phyloP scores from a whole-genome alignment of 306 rosid species.

The Medicago truncatula region MtrunA17r5.0-ANR NC_053046.1:36563001-36563500 shows the following conservation, averaged over 20 bases:
- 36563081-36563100: slow-evolving; percentile 34
- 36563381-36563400: not conserved
- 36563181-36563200: slow-evolving; percentile 33
- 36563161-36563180: slow-evolving; percentile 31
- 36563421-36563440: slow-evolving; percentile 39
- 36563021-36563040: not conserved
- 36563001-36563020: not conserved
- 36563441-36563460: not conserved
- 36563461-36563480: not conserved
- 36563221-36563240: slow-evolving; percentile 40
- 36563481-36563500: slow-evolving; percentile 40
- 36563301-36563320: slow-evolving; percentile 23
- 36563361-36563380: slow-evolving; percentile 28
- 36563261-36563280: slow-evolving; percentile 31
- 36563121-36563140: slow-evolving; percentile 40
- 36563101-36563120: slow-evolving; percentile 41
- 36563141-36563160: slow-evolving; percentile 35
- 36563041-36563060: slow-evolving; percentile 8
- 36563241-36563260: not conserved
- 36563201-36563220: slow-evolving; percentile 31
- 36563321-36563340: not conserved
- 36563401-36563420: not conserved
- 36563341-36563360: slow-evolving; percentile 27
- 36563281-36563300: slow-evolving; percentile 33
- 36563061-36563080: slow-evolving; percentile 25